Evolutionary conservation across 306 rosid genomes (phyloP), one percentile per base, ranked within the genome.

Genomic region (Urtica urens): DNA sequence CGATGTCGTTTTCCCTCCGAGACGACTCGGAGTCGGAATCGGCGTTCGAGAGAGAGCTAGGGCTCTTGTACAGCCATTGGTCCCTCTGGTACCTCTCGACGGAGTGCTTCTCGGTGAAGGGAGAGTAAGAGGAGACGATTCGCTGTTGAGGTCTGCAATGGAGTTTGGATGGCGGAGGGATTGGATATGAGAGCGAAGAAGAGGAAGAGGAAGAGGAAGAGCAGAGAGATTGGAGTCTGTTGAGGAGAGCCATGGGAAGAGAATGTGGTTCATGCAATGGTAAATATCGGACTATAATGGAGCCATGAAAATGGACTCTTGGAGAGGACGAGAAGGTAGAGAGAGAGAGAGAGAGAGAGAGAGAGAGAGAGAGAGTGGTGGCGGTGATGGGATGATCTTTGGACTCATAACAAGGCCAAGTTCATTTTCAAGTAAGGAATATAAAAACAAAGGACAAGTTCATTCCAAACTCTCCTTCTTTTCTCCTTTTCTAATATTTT

Each of bases 71-170:
- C 2, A 79, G 37, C 97, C 97, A 90, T 10, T 69, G 74, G 71
- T 90, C 97, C 63, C 97, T 72, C 14, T 77, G 77, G 77, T 78
- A 84, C 35, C 93, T 66, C 67, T 79, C 61, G 18, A 54, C 0
- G 6, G 95, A 84, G 25, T 79, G 79, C 71, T 84, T 81, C 67
- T 84, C 93, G 7, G 95, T 90, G 51, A 90, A 88, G 33, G 97
- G 93, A 13, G 72, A 23, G 21, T 76, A 37, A 23, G 61, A 64
- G 29, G 82, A 77, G 27, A 39, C 81, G 57, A 74, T 29, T 68
- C 77, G 71, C 30, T 54, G 68, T 46, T 55, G 66, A 35, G 71
- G 41, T 17, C 39, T 46, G 53, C 33, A 37, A 18, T 59, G 60
- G 30, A 59, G 29, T 7, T 71, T 13, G 37, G 13, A 7, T 31